These are phyloP conservation scores for Drosera capensis DNA, from an alignment of 148 eudicot genomes.

Conservation along the genomic window DNA sequence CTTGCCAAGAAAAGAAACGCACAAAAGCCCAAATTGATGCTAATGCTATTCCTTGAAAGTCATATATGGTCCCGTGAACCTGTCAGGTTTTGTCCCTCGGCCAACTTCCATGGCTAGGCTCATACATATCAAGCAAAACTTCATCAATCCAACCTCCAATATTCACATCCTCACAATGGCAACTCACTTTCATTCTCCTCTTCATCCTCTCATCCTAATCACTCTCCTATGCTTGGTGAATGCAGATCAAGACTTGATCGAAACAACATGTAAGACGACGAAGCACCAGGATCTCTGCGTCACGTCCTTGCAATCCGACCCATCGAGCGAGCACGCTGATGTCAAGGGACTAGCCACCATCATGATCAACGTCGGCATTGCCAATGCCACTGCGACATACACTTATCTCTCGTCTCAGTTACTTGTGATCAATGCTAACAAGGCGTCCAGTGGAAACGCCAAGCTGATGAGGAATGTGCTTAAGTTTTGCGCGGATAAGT, in stretches of 20 bases:
- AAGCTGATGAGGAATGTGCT: conserved; percentile 27
- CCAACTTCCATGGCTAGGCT: too few relatives aligned
- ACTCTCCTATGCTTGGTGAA: neutral
- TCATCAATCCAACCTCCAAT: too few relatives aligned
- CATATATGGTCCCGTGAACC: too few relatives aligned
- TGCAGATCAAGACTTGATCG: conserved; percentile 22
- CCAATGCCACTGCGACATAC: conserved; percentile 42
- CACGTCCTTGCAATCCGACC: conserved; percentile 45
- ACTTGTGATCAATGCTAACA: conserved; percentile 1
- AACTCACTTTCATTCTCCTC: neutral
- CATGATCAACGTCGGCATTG: conserved; percentile 35
- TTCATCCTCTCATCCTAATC: neutral
- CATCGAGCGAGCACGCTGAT: conserved; percentile 41
- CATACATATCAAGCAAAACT: too few relatives aligned
- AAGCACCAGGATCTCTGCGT: conserved; percentile 52
- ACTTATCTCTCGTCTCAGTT: conserved; percentile 39
- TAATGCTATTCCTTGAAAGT: too few relatives aligned
- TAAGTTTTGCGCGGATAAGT: conserved; percentile 45
- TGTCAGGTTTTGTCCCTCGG: too few relatives aligned
- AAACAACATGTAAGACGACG: conserved; percentile 56
- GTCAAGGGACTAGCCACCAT: conserved; percentile 56
- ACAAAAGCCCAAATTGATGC: too few relatives aligned
- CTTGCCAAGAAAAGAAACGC: too few relatives aligned
- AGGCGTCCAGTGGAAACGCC: neutral
- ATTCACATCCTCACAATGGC: too few relatives aligned